Evolutionary conservation across 768 basidiomycete genomes (phyloP).

Genomic region (Amanita subjunquillea): DNA sequence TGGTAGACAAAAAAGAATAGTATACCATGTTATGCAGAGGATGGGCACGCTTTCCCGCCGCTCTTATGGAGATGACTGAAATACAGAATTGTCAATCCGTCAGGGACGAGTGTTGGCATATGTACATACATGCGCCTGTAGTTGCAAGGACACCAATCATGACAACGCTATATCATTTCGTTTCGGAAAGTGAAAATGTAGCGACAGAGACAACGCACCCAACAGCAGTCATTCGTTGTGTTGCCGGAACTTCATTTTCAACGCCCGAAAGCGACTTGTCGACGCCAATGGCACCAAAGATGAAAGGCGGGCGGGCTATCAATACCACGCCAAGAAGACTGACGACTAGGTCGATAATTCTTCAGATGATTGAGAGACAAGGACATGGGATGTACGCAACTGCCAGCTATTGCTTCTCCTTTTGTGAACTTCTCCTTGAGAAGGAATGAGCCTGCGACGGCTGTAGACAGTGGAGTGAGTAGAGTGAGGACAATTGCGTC

Average conservation of each 20-base stretch:
- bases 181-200: not conserved
- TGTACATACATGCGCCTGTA: conserved; percentile 49
- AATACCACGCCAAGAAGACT: conserved; percentile 71
- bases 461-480: conserved; percentile 56
- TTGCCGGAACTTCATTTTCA: no score
- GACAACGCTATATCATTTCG: conserved; percentile 32
- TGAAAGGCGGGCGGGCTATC: conserved; percentile 65
- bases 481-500: conserved; percentile 75
- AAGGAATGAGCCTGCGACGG: conserved; percentile 30
- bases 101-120: conserved; percentile 12
- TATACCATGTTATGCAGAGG: conserved; percentile 62
- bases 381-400: conserved; percentile 11
- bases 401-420: conserved; percentile 42
- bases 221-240: no score
- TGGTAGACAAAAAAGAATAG: conserved; percentile 49
- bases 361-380: not conserved
- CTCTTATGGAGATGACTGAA: conserved; percentile 35
- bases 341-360: conserved; percentile 25
- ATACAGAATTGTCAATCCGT: not conserved
- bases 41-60: conserved; percentile 69
- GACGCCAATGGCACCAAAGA: conserved; percentile 43
- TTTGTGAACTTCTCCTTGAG: conserved; percentile 49
- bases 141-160: conserved; percentile 54
- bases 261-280: no score
- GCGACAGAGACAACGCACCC: conserved; percentile 6